Evolutionary conservation across 768 basidiomycete species (phyloP).

Genomic region (Tricholoma terreum): DNA sequence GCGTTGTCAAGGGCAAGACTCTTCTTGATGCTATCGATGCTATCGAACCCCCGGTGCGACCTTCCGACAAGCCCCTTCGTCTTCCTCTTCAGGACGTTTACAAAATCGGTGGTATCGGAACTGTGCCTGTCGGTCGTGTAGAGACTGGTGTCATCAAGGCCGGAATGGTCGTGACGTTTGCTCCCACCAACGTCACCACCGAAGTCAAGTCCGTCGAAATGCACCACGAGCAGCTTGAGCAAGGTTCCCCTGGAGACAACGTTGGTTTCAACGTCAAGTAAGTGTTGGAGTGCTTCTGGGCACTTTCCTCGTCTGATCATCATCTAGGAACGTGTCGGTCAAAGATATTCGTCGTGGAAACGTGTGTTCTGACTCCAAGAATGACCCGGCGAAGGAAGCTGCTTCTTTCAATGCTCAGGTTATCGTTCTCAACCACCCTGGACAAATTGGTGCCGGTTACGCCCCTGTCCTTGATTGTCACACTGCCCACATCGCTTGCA

Average conservation of each 20-base stretch:
- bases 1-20: conserved; percentile 96
- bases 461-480: conserved; percentile 99
- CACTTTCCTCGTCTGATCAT: conserved; percentile 2
- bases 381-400: conserved; percentile 99
- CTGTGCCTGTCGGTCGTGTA: conserved; percentile 99
- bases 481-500: conserved; percentile 99
- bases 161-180: conserved; percentile 98
- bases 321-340: conserved; percentile 92
- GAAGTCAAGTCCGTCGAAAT: conserved; percentile 99
- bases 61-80: conserved; percentile 99
- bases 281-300: conserved; percentile 21
- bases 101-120: conserved; percentile 99
- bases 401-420: conserved; percentile 99
- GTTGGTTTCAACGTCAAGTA: conserved; percentile 99
- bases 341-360: conserved; percentile 99
- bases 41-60: conserved; percentile 96
- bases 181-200: conserved; percentile 97
- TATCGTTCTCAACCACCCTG: conserved; percentile 99
- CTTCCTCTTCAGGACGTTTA: conserved; percentile 99
- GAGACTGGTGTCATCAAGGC: conserved; percentile 99
- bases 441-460: conserved; percentile 99
- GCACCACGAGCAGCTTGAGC: conserved; percentile 97
- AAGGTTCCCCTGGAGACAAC: conserved; percentile 97
- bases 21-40: conserved; percentile 99
- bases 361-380: conserved; percentile 99